Evolutionary conservation across 768 basidiomycete species (phyloP).

Genomic region (Clavaria fumosa): DNA sequence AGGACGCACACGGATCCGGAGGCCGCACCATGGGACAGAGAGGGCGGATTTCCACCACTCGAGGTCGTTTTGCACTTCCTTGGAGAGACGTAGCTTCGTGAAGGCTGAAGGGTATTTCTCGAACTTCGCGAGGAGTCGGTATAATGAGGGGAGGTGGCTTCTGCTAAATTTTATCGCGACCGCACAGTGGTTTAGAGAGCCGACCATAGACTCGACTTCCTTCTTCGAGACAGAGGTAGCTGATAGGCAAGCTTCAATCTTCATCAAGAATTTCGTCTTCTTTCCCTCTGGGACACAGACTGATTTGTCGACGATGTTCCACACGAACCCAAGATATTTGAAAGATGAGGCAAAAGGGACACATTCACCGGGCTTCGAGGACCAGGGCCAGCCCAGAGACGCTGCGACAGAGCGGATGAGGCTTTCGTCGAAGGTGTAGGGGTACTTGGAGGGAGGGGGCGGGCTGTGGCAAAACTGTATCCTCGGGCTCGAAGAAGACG

Average conservation of each 20-base stretch:
- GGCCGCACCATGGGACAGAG: background rate
- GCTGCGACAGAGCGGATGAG: no score
- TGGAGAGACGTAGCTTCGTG: background rate
- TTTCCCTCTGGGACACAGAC: no score
- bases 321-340: no score
- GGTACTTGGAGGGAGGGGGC: no score
- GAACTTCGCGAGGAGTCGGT: slow-evolving; percentile 1
- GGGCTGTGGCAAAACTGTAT: no score
- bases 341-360: no score
- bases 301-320: no score
- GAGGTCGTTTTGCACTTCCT: background rate
- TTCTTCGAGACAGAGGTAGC: slow-evolving; percentile 7
- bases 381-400: no score
- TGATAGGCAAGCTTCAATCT: slow-evolving; percentile 5
- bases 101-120: background rate
- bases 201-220: background rate
- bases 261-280: no score
- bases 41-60: slow-evolving; percentile 7
- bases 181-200: slow-evolving; percentile 5
- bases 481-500: no score
- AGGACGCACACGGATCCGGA: background rate
- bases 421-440: no score
- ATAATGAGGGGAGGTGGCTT: slow-evolving; percentile 2
- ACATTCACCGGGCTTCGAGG: no score
- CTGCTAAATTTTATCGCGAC: slow-evolving; percentile 3